Evolutionary conservation across 2,329 filamentous ascomycete genomes (phyloP).

Genomic region (Saccharata proteae): DNA sequence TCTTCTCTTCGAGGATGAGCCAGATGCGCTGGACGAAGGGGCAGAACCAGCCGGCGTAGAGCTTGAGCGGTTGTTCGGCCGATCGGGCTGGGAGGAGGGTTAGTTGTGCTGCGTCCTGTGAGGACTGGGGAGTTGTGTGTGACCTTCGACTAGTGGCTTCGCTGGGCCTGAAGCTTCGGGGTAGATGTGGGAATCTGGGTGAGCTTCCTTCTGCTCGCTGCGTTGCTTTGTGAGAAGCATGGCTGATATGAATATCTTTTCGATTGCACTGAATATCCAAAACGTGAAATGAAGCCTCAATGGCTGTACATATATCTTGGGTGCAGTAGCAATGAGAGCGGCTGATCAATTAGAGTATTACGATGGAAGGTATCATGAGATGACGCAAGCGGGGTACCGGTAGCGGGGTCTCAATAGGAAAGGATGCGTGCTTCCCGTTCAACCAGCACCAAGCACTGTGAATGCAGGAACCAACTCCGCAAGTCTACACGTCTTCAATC

Average conservation of each 20-base stretch:
- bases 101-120: background rate
- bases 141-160: slow-evolving; percentile 18
- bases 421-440: too few species aligned
- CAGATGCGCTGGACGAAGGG: slow-evolving; percentile 56
- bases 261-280: background rate
- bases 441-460: too few species aligned
- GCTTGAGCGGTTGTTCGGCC: slow-evolving; percentile 42
- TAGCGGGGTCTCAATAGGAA: too few species aligned
- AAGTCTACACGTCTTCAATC: too few species aligned
- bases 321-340: too few species aligned
- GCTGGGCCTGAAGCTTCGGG: slow-evolving; percentile 23
- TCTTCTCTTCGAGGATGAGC: slow-evolving; percentile 62
- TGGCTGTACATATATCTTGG: too few species aligned
- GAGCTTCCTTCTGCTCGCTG: slow-evolving; percentile 11
- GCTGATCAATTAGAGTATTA: too few species aligned
- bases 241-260: background rate
- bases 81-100: slow-evolving; percentile 15
- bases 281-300: too few species aligned
- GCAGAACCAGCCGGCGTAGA: slow-evolving; percentile 68
- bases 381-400: too few species aligned
- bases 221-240: background rate
- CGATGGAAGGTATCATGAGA: too few species aligned
- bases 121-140: background rate
- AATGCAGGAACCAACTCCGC: too few species aligned
- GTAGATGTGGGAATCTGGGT: slow-evolving; percentile 24